These are phyloP conservation scores for Trypanosoma cruzi DNA, from an alignment of 208 protist genomes.

Conservation along the genomic window DNA sequence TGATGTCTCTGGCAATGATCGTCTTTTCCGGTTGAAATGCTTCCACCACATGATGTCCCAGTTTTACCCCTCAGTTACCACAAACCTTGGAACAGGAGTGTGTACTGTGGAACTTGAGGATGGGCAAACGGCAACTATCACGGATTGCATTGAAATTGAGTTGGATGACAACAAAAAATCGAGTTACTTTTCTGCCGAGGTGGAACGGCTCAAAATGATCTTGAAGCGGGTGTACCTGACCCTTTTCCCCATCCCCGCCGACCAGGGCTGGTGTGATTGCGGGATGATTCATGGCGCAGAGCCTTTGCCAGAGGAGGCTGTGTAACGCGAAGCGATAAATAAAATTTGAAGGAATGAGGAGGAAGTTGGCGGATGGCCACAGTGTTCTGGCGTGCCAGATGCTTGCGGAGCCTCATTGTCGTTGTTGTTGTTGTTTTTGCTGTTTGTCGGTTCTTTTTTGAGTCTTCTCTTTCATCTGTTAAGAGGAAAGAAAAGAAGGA, in stretches of 20 bases:
- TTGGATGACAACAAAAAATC: constrained; percentile 60
- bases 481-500: neutral
- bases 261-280: constrained; percentile 92
- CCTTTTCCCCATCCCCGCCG: constrained; percentile 88
- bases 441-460: constrained; percentile 6
- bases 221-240: constrained; percentile 91
- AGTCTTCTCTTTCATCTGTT: constrained; percentile 1
- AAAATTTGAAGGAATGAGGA: neutral
- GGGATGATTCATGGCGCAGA: constrained; percentile 84
- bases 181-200: constrained; percentile 55
- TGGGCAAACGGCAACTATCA: constrained; percentile 69
- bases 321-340: constrained; percentile 18
- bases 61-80: constrained; percentile 80
- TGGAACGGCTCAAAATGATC: constrained; percentile 73
- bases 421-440: neutral
- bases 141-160: constrained; percentile 88
- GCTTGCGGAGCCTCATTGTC: neutral
- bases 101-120: constrained; percentile 67
- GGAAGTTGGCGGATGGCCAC: neutral
- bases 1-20: constrained; percentile 79
- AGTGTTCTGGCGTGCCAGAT: neutral
- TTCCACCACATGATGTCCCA: constrained; percentile 94
- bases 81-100: constrained; percentile 74
- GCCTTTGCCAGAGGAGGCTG: constrained; percentile 27
- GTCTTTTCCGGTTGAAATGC: constrained; percentile 89